Percentiles rank a stretch among this genome's conserved stretches.
These are phyloP conservation scores for Ophiostoma australiae DNA, from an alignment of 2,329 filamentous ascomycete genomes.

Conservation along the genomic window DNA sequence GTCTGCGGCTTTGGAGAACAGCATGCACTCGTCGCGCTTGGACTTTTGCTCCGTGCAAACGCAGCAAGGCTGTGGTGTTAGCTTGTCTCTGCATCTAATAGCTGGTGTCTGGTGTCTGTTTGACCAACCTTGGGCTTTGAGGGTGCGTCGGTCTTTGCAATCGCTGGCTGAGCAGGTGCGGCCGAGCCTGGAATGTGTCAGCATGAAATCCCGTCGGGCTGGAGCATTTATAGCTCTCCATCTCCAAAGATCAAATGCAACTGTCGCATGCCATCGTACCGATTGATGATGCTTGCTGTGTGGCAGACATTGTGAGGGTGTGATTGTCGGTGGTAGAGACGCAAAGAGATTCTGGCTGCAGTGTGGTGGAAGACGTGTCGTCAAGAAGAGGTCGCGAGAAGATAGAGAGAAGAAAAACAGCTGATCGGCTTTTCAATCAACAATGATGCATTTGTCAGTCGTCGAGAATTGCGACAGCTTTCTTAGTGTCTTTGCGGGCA, in stretches of 20 bases:
- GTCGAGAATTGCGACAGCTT: constrained; percentile 23
- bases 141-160: constrained; percentile 32
- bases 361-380: not conserved
- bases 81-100: not conserved
- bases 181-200: constrained; percentile 7
- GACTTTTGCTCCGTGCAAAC: constrained; percentile 96
- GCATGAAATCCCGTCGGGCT: not conserved
- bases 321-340: not conserved
- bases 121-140: constrained; percentile 43
- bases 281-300: constrained; percentile 30
- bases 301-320: constrained; percentile 31
- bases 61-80: constrained; percentile 71
- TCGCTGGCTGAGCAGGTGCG: constrained; percentile 27
- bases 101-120: not conserved
- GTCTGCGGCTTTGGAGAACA: constrained; percentile 82
- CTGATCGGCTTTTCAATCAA: constrained; percentile 14
- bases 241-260: not conserved
- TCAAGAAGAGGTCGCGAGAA: not conserved
- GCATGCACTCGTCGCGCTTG: constrained; percentile 94
- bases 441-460: constrained; percentile 22
- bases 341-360: not conserved
- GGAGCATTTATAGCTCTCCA: not conserved
- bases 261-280: constrained; percentile 29
- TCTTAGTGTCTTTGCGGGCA: constrained; percentile 19
- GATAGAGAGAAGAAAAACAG: constrained; percentile 3